Evolutionary conservation across 768 basidiomycete species (phyloP).

Genomic region (Xerocomellus dryophilus): DNA sequence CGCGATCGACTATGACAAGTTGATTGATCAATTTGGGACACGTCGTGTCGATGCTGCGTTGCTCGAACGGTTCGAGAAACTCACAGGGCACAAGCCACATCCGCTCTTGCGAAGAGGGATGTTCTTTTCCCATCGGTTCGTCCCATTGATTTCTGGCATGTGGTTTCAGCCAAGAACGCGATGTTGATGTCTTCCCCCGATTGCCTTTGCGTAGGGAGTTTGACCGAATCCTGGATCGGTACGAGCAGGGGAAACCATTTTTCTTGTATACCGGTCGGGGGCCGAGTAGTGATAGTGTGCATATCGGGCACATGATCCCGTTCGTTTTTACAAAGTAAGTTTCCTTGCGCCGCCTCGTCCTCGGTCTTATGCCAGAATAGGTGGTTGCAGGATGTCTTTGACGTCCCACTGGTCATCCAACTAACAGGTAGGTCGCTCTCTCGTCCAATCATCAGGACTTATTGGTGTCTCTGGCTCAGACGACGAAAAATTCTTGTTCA

Average conservation of each 20-base stretch:
- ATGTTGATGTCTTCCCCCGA: neutral
- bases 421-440: constrained; percentile 65
- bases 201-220: constrained; percentile 62
- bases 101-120: constrained; percentile 83
- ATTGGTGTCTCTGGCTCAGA: constrained; percentile 45
- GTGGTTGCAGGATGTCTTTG: constrained; percentile 96
- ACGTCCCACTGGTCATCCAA: constrained; percentile 92
- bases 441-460: neutral
- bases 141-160: neutral
- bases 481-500: constrained; percentile 99
- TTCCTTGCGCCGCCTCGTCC: neutral
- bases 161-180: neutral
- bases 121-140: constrained; percentile 97
- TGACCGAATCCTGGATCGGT: constrained; percentile 89
- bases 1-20: constrained; percentile 95
- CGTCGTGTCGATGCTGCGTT: constrained; percentile 71
- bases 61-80: constrained; percentile 82
- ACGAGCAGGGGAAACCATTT: constrained; percentile 95
- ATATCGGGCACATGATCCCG: constrained; percentile 96
- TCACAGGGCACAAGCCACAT: constrained; percentile 89
- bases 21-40: constrained; percentile 92
- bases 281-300: constrained; percentile 95
- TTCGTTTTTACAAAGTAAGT: constrained; percentile 95
- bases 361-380: constrained; percentile 37
- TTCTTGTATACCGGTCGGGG: constrained; percentile 98